Evolutionary conservation across 768 basidiomycete species (phyloP).

Genomic region (Boletus rubescentipes): DNA sequence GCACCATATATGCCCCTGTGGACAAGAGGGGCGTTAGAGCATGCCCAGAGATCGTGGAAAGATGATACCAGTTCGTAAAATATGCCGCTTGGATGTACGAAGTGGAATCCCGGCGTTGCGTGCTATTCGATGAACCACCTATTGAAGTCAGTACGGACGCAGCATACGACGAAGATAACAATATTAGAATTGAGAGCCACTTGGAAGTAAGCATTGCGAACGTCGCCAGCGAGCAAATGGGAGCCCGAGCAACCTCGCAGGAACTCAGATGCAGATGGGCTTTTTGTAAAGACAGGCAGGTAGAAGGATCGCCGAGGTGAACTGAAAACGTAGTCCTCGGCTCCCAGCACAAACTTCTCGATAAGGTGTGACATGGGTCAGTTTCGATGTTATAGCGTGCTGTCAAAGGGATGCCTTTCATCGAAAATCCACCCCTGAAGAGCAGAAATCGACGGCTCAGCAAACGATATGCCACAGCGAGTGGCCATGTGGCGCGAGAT

Average conservation of each 20-base stretch:
- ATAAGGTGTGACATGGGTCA: slow-evolving; percentile 15
- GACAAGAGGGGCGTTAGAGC: slow-evolving; percentile 1
- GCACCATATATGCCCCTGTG: slow-evolving; percentile 58
- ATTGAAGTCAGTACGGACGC: slow-evolving; percentile 8
- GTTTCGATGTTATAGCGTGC: slow-evolving; percentile 8
- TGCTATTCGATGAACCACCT: background rate
- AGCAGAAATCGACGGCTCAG: slow-evolving; percentile 3
- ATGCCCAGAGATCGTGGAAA: background rate
- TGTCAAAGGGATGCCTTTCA: slow-evolving; percentile 2
- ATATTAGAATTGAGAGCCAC: slow-evolving; percentile 6
- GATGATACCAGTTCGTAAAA: slow-evolving; percentile 36
- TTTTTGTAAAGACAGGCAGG: slow-evolving; percentile 15
- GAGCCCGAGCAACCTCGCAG: background rate
- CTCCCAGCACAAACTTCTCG: slow-evolving; percentile 7
- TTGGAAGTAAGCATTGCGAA: background rate
- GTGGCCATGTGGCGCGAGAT: slow-evolving; percentile 6
- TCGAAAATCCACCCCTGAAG: slow-evolving; percentile 7
- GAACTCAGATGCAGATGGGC: background rate
- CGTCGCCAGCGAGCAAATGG: slow-evolving; percentile 1
- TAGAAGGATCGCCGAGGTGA: slow-evolving; percentile 6
- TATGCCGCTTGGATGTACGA: slow-evolving; percentile 36
- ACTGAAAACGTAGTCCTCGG: slow-evolving; percentile 14
- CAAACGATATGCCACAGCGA: slow-evolving; percentile 10
- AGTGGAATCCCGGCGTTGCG: slow-evolving; percentile 11
- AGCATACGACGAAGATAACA: slow-evolving; percentile 11